Percentiles rank a stretch among this genome's conserved stretches.
Conservation (phyloP, 306 rosid genomes). For the Castanea mollissima region DNA sequence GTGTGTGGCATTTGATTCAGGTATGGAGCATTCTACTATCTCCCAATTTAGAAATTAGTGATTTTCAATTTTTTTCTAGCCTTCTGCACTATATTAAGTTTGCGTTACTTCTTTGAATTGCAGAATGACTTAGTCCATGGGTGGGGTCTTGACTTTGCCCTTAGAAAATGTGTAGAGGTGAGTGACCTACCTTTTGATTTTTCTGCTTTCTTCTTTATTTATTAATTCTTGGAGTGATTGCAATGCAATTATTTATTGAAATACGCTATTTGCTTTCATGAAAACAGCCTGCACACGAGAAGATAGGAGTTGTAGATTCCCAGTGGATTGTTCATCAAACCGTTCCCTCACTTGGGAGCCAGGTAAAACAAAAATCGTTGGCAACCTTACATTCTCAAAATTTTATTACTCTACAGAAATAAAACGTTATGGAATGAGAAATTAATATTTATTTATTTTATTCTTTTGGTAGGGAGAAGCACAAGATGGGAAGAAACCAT, state of each 20-base stretch:
- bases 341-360: conserved; percentile 89
- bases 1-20: conserved; percentile 99
- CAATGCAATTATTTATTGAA: conserved; percentile 11
- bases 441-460: not conserved
- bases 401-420: not conserved
- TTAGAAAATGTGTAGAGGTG: conserved; percentile 92
- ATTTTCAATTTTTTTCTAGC: conserved; percentile 10
- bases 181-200: conserved; percentile 19
- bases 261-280: not conserved
- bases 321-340: conserved; percentile 96
- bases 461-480: conserved; percentile 63
- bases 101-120: conserved; percentile 11
- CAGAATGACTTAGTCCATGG: conserved; percentile 99
- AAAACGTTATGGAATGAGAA: not conserved
- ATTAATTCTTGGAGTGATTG: not conserved
- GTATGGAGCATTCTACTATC: conserved; percentile 27
- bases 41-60: not conserved
- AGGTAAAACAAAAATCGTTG: conserved; percentile 43
- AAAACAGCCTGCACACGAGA: conserved; percentile 93
- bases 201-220: conserved; percentile 4
- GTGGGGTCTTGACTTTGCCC: conserved; percentile 97
- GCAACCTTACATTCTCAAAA: not conserved
- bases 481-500: conserved; percentile 63
- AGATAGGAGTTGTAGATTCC: conserved; percentile 96
- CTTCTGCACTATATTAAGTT: conserved; percentile 8